Conservation (phyloP, 768 basidiomycete genomes). For the Hypsizygus marmoreus region DNA sequence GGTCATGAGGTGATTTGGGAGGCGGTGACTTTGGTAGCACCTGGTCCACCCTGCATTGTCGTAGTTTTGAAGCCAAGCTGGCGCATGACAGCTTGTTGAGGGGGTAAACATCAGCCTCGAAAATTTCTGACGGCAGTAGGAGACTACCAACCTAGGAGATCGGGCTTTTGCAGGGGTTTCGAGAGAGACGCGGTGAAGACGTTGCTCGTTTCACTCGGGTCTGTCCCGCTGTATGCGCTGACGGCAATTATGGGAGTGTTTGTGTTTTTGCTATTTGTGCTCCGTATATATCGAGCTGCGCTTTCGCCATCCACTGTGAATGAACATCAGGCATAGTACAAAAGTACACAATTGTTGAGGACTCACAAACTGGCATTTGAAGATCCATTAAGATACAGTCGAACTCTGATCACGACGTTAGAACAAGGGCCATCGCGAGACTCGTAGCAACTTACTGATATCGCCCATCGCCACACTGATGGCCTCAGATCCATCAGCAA, state of each 20-base stretch:
- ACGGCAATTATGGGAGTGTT: slow-evolving; percentile 91
- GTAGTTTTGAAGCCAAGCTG: slow-evolving; percentile 91
- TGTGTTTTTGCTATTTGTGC: slow-evolving; percentile 93
- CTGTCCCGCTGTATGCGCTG: slow-evolving; percentile 81
- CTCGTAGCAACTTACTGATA: slow-evolving; percentile 70
- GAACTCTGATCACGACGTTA: slow-evolving; percentile 61
- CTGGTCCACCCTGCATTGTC: slow-evolving; percentile 58
- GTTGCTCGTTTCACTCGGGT: slow-evolving; percentile 62
- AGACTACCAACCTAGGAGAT: slow-evolving; percentile 58
- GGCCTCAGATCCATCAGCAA: slow-evolving; percentile 95
- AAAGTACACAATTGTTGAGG: background rate
- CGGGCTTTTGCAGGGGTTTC: slow-evolving; percentile 89
- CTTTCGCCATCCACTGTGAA: slow-evolving; percentile 87
- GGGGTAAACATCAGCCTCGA: slow-evolving; percentile 7
- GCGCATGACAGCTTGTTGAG: slow-evolving; percentile 66
- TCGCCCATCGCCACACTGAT: slow-evolving; percentile 97
- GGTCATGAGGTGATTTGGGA: slow-evolving; percentile 39
- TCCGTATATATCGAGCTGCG: slow-evolving; percentile 96
- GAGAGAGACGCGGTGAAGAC: slow-evolving; percentile 81
- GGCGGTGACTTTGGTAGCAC: slow-evolving; percentile 54
- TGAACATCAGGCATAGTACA: background rate
- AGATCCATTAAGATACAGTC: slow-evolving; percentile 96
- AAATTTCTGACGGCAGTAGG: background rate
- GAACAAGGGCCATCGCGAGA: slow-evolving; percentile 19
- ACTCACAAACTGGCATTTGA: slow-evolving; percentile 91